phyloP scores from a whole-genome alignment of 768 basidiomycete genomes.

The Clavaria fumosa region DNA sequence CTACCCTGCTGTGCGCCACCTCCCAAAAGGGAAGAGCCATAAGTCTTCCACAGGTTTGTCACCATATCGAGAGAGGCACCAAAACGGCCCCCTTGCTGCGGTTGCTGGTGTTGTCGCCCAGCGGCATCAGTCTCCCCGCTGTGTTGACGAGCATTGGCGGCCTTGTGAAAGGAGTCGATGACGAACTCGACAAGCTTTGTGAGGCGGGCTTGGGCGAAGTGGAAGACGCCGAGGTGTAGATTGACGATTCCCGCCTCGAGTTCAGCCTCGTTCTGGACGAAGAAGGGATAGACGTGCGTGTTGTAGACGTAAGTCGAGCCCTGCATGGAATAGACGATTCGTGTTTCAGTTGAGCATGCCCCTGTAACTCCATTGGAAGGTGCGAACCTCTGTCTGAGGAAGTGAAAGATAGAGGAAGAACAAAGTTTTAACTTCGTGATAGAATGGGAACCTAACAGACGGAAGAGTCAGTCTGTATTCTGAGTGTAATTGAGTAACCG shows the following conservation, averaged over 20 bases:
- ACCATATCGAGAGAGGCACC: too few species aligned
- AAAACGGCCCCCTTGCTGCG: too few species aligned
- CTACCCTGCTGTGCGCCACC: too few species aligned
- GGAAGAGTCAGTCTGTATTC: conserved; percentile 10
- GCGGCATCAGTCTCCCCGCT: too few species aligned
- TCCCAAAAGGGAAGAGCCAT: too few species aligned
- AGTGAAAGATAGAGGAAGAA: conserved; percentile 54
- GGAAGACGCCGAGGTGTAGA: conserved; percentile 35
- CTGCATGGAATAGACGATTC: conserved; percentile 18
- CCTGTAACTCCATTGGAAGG: too few species aligned
- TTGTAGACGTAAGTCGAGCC: conserved; percentile 55
- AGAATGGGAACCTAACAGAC: conserved; percentile 50
- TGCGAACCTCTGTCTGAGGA: conserved; percentile 54
- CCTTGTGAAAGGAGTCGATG: too few species aligned
- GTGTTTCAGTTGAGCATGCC: too few species aligned
- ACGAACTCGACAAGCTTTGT: too few species aligned
- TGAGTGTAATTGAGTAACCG: conserved; percentile 6
- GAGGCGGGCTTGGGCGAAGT: conserved; percentile 41
- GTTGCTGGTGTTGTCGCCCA: too few species aligned
- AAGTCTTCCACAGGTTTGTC: too few species aligned
- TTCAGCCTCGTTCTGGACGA: conserved; percentile 38
- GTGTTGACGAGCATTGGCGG: too few species aligned
- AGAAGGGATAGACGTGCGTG: conserved; percentile 45
- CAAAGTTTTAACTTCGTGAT: conserved; percentile 57
- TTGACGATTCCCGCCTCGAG: conserved; percentile 44